Percentiles rank a stretch among this genome's conserved stretches.
phyloP scores from a whole-genome alignment of 768 basidiomycete species.

The Grammothele lineata region DNA sequence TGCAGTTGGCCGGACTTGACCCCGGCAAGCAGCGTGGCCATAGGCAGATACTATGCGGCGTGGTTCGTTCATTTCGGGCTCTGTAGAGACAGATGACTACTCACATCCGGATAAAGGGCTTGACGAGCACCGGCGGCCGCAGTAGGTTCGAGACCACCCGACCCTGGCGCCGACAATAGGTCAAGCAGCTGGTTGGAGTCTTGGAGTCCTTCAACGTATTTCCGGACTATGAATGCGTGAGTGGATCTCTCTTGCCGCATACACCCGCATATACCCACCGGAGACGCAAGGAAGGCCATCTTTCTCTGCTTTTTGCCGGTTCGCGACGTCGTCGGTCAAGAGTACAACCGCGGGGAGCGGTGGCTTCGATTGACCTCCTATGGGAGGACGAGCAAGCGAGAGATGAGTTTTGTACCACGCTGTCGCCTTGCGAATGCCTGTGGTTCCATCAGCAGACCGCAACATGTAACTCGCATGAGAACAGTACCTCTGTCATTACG shows the following conservation, averaged over 20 bases:
- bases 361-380: conserved; percentile 44
- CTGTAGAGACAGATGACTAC: conserved; percentile 14
- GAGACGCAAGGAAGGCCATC: conserved; percentile 60
- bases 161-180: conserved; percentile 66
- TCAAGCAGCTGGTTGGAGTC: conserved; percentile 70
- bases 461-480: too few relatives aligned
- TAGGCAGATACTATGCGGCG: conserved; percentile 68
- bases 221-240: conserved; percentile 45
- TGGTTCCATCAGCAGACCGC: too few relatives aligned
- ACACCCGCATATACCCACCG: conserved; percentile 36
- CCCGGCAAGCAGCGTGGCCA: conserved; percentile 68
- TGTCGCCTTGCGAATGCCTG: conserved; percentile 86
- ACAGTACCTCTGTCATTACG: conserved; percentile 82
- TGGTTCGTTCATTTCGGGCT: too few relatives aligned
- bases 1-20: conserved; percentile 80
- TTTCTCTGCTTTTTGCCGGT: conserved; percentile 68
- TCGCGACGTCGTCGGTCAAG: conserved; percentile 86
- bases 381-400: conserved; percentile 42
- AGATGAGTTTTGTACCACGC: conserved; percentile 86
- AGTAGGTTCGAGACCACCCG: conserved; percentile 62
- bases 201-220: conserved; percentile 76
- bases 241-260: neutral
- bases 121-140: conserved; percentile 48
- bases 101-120: conserved; percentile 72
- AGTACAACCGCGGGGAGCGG: conserved; percentile 65